Base-by-base conservation (phyloP, 2,329 filamentous ascomycete genomes). In the Pseudocercospora eumusae region DNA sequence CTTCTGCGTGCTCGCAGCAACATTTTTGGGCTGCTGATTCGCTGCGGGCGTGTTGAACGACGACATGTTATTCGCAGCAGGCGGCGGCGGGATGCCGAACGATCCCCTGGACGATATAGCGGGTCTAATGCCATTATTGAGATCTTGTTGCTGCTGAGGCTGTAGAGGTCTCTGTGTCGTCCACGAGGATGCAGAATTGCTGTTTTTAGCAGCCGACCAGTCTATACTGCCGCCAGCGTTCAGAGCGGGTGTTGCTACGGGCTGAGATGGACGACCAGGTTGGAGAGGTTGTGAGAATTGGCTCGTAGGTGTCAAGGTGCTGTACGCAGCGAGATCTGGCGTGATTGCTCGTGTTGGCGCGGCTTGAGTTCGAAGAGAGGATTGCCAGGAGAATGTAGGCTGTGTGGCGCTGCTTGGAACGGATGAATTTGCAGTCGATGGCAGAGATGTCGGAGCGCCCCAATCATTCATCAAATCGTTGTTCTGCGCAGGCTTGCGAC, bases 401-500 rank as follows among this genome's bases (percentile, higher is more conserved):
- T 65, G 59, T 67, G 63, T 55, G 13, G 27, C 21, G 31, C 47
- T 50, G 18, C 42, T 54, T 7, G 49, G 56, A 25, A 20, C 31
- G 23, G 25, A 52, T 6, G 56, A 56, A 18, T 21, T 28, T 33
- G 28, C 18, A 21, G 52, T 61, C 6, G 59, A 52, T 27, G 69
- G 70, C 56, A 70, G 47, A 10, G 5, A 72, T 2, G 73, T 61
- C 25, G 76, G 66, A 47, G 74, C 72, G 36, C 71, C 75, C 79
- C 79, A 82, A 53, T 78, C 72, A 62, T 79, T 79, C 65, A 81
- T 77, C 33, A 75, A 61, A 52, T 81, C 76, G 54, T 71, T 71
- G 15, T 70, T 67, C 53, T 69, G 60, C 72, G 77, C 52, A 40
- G 70, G 68, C n/a, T 82, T 79, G 60, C 85, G 86, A 8, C 93